Conservation (phyloP, 495 filamentous ascomycete species). For the Pseudomonodictys pantanalensis region DNA sequence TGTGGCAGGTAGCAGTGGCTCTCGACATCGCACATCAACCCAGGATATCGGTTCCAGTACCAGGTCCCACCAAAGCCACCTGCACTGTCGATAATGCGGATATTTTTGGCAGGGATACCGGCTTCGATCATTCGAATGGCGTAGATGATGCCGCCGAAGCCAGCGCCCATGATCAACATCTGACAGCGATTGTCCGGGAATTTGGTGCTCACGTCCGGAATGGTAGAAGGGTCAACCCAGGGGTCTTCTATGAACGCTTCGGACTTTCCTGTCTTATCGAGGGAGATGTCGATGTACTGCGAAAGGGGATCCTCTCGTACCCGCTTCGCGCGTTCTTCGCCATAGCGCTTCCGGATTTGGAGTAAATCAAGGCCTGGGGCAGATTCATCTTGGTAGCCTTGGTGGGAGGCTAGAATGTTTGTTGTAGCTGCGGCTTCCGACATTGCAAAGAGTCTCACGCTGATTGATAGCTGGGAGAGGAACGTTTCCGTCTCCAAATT, state of each 20-base stretch:
- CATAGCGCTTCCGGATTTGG: constrained; percentile 12
- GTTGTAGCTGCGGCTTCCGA: not conserved
- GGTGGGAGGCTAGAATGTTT: not conserved
- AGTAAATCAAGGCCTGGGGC: not conserved
- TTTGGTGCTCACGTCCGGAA: constrained; percentile 37
- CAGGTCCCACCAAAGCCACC: constrained; percentile 55
- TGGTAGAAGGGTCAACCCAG: constrained; percentile 46
- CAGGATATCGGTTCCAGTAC: constrained; percentile 58
- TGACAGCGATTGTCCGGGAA: constrained; percentile 35
- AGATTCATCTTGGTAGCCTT: constrained; percentile 2
- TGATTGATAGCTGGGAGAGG: too few relatives aligned
- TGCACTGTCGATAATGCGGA: constrained; percentile 50
- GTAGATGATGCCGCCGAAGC: constrained; percentile 49
- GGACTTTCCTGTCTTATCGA: constrained; percentile 13
- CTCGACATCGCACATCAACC: constrained; percentile 52
- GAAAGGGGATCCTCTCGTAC: constrained; percentile 19
- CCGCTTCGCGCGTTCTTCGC: constrained; percentile 28
- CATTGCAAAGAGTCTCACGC: too few relatives aligned
- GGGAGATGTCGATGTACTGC: constrained; percentile 28
- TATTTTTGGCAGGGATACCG: constrained; percentile 46
- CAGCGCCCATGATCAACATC: constrained; percentile 46
- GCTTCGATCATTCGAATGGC: constrained; percentile 52
- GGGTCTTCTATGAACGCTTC: constrained; percentile 31
- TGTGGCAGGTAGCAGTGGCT: constrained; percentile 54
- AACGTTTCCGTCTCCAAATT: too few relatives aligned